Conservation (phyloP, 2,329 filamentous ascomycete genomes). For the Sclerotinia nivalis region DNA sequence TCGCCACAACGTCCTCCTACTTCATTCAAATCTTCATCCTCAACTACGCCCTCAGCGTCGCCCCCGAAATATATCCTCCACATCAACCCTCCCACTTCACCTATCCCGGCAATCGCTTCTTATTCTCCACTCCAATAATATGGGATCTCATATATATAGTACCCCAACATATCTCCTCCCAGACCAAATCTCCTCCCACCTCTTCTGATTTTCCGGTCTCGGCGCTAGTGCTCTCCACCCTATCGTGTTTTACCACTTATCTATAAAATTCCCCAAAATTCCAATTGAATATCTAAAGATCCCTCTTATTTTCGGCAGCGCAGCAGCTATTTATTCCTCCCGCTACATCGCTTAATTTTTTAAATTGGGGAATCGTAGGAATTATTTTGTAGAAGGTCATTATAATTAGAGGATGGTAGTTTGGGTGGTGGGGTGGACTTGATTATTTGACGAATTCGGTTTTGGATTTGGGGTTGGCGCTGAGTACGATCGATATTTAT, state of each 20-base stretch:
- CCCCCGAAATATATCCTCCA: constrained; percentile 61
- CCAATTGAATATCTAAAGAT: constrained; percentile 50
- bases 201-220: constrained; percentile 39
- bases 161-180: constrained; percentile 50
- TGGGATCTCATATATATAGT: constrained; percentile 78
- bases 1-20: constrained; percentile 63
- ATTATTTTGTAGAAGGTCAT: constrained; percentile 69
- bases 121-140: constrained; percentile 71
- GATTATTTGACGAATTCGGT: constrained; percentile 75
- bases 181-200: constrained; percentile 35
- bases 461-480: constrained; percentile 66
- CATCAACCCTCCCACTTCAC: constrained; percentile 58
- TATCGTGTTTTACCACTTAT: constrained; percentile 31
- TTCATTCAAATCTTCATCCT: constrained; percentile 65
- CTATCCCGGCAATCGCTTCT: constrained; percentile 53
- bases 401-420: constrained; percentile 61
- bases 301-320: constrained; percentile 34
- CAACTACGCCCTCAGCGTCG: constrained; percentile 61
- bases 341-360: constrained; percentile 70
- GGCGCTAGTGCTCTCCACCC: constrained; percentile 39
- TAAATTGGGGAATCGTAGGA: constrained; percentile 67
- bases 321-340: constrained; percentile 53
- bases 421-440: constrained; percentile 75
- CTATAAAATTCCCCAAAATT: constrained; percentile 61
- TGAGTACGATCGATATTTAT: constrained; percentile 65